phyloP scores from a whole-genome alignment of 2,329 filamentous ascomycete genomes.

The Colletotrichum sp. region DNA sequence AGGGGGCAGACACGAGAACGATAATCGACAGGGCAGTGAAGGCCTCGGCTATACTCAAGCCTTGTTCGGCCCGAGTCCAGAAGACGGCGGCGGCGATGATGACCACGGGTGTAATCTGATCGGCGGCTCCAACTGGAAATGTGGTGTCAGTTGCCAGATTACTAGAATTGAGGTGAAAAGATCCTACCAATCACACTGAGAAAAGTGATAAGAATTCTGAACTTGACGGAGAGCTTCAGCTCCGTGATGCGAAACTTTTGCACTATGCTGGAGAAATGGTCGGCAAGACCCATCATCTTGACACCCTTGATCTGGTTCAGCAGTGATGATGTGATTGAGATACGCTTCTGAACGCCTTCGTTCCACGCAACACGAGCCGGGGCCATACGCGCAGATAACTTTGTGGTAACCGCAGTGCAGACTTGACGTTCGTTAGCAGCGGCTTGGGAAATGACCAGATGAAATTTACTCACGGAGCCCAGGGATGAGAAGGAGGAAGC shows the following conservation, averaged over 20 bases:
- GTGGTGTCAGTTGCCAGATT: neutral
- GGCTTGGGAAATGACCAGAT: neutral
- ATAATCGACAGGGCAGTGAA: slow-evolving; percentile 43
- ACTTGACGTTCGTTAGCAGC: slow-evolving; percentile 35
- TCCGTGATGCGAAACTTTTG: slow-evolving; percentile 41
- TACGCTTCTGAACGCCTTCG: slow-evolving; percentile 42
- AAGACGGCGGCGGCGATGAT: slow-evolving; percentile 39
- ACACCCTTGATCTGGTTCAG: slow-evolving; percentile 46
- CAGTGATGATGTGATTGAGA: slow-evolving; percentile 44
- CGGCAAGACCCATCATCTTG: slow-evolving; percentile 48
- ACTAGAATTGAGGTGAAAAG: too few species aligned
- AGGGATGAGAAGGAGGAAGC: slow-evolving; percentile 32
- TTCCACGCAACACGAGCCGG: slow-evolving; percentile 43
- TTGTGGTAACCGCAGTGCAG: neutral
- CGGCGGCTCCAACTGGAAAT: slow-evolving; percentile 27
- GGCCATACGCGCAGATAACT: slow-evolving; percentile 31
- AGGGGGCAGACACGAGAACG: slow-evolving; percentile 34
- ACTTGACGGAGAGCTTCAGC: slow-evolving; percentile 41
- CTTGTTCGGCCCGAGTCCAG: slow-evolving; percentile 31
- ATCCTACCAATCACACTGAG: slow-evolving; percentile 32
- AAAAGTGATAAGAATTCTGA: slow-evolving; percentile 38
- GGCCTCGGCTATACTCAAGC: slow-evolving; percentile 35
- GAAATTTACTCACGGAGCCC: slow-evolving; percentile 27
- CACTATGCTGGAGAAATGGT: slow-evolving; percentile 34
- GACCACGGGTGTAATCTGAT: slow-evolving; percentile 34